phyloP scores from a whole-genome alignment of 2,329 filamentous ascomycete genomes.

The Colletotrichum navitas region DNA sequence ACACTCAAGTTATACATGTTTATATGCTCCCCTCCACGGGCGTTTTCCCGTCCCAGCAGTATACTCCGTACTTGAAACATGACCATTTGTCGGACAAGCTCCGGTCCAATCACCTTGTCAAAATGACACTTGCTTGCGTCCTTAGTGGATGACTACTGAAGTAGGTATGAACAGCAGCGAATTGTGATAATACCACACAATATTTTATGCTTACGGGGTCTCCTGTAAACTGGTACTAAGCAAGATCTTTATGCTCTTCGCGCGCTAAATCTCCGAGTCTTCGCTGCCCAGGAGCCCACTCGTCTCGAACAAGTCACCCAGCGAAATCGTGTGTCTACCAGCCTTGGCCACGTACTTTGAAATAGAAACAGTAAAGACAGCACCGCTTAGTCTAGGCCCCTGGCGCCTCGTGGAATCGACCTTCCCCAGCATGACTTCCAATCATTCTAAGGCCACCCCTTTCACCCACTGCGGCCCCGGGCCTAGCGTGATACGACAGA shows the following conservation, averaged over 20 bases:
- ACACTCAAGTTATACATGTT: neutral
- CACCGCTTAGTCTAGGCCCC: too few relatives aligned
- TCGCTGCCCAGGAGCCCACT: neutral
- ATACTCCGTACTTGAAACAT: constrained; percentile 5
- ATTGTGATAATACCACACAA: neutral
- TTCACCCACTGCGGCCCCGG: too few relatives aligned
- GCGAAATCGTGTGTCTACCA: neutral
- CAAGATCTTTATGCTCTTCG: too few relatives aligned
- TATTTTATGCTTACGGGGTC: too few relatives aligned
- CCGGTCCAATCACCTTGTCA: constrained; percentile 1
- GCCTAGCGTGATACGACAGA: too few relatives aligned
- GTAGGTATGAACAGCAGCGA: neutral
- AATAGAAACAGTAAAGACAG: too few relatives aligned
- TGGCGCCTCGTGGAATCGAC: too few relatives aligned
- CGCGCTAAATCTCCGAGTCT: neutral
- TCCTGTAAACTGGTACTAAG: too few relatives aligned
- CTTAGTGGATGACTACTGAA: too few relatives aligned
- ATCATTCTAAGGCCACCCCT: too few relatives aligned
- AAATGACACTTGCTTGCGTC: neutral
- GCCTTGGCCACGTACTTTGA: neutral
- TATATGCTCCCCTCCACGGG: too few relatives aligned
- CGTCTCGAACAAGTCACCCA: neutral
- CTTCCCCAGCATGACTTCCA: too few relatives aligned
- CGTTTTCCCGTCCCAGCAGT: constrained; percentile 2
- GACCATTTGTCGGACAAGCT: neutral